Evolutionary conservation across 352 stramenopile genomes (phyloP).

Genomic region (Elongisporangium prolatum): DNA sequence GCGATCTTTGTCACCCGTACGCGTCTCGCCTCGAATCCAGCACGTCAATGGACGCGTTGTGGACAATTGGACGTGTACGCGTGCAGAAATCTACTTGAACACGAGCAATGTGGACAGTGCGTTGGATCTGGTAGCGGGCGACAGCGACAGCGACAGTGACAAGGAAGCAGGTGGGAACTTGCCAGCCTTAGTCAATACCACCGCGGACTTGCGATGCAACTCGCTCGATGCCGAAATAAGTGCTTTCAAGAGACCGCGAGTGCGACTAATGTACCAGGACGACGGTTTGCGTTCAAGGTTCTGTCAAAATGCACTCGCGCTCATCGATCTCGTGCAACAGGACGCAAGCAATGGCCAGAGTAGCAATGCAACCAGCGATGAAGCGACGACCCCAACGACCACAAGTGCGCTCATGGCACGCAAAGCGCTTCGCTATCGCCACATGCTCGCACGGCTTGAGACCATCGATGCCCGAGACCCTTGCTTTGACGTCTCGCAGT

Average conservation of each 20-base stretch:
- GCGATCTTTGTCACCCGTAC: not conserved
- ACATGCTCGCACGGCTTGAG: slow-evolving; percentile 3
- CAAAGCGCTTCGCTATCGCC: slow-evolving; percentile 15
- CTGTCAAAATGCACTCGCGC: slow-evolving; percentile 9
- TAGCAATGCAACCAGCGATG: not conserved
- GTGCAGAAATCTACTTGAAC: not conserved
- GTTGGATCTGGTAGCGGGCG: not conserved
- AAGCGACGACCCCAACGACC: not conserved
- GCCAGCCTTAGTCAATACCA: not conserved
- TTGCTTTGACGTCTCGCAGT: slow-evolving; percentile 12
- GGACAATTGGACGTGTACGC: not conserved
- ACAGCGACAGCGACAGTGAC: not conserved
- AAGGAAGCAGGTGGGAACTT: not conserved
- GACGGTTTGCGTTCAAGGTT: slow-evolving; percentile 5
- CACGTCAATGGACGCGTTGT: not conserved
- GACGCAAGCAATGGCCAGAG: not conserved
- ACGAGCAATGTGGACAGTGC: not conserved
- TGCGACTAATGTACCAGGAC: slow-evolving; percentile 9
- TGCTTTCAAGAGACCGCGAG: not conserved
- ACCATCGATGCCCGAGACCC: slow-evolving; percentile 6
- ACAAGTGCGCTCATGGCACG: slow-evolving; percentile 8
- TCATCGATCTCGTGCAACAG: slow-evolving; percentile 3
- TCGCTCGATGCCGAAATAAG: not conserved
- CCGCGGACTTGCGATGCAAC: not conserved
- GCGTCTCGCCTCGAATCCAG: not conserved